Conservation (phyloP, 2,329 filamentous ascomycete species). For the Neocucurbitaria cava region DNA sequence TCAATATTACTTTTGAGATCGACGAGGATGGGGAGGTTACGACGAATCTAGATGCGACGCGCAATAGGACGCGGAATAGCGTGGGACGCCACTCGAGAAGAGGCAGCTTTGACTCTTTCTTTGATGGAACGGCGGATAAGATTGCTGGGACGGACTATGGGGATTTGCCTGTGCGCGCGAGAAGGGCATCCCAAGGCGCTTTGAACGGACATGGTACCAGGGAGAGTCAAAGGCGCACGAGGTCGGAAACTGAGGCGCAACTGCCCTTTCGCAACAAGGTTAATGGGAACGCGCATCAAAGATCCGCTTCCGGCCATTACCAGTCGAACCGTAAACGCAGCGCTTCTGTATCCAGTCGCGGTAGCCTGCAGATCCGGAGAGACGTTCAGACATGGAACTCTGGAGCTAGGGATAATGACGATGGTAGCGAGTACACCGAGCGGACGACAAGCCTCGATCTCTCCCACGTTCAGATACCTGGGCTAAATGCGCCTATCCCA, state of each 20-base stretch:
- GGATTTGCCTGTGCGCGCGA: constrained; percentile 24
- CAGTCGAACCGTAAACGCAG: constrained; percentile 28
- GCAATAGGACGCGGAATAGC: constrained; percentile 30
- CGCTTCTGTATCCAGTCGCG: constrained; percentile 46
- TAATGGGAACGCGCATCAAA: constrained; percentile 26
- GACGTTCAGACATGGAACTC: constrained; percentile 16
- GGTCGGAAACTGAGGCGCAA: constrained; percentile 35
- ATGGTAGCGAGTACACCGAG: constrained; percentile 42
- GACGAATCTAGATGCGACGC: constrained; percentile 37
- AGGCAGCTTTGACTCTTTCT: constrained; percentile 66
- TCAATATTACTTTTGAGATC: constrained; percentile 70
- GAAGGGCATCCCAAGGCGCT: constrained; percentile 21
- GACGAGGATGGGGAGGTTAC: constrained; percentile 52
- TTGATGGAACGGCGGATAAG: constrained; percentile 62
- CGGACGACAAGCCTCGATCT: constrained; percentile 37
- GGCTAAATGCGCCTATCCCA: constrained; percentile 46
- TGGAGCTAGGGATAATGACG: constrained; percentile 27
- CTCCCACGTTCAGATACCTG: constrained; percentile 41
- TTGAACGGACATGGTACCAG: constrained; percentile 11
- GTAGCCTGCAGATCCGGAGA: constrained; percentile 44
- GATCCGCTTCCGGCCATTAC: constrained; percentile 27
- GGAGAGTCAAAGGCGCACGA: constrained; percentile 26
- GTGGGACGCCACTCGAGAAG: constrained; percentile 45
- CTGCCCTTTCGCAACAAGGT: constrained; percentile 36
- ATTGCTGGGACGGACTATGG: constrained; percentile 51